These are phyloP conservation scores for Lecanosticta acicola DNA, from an alignment of 2,329 filamentous ascomycete genomes.

Conservation along the genomic window DNA sequence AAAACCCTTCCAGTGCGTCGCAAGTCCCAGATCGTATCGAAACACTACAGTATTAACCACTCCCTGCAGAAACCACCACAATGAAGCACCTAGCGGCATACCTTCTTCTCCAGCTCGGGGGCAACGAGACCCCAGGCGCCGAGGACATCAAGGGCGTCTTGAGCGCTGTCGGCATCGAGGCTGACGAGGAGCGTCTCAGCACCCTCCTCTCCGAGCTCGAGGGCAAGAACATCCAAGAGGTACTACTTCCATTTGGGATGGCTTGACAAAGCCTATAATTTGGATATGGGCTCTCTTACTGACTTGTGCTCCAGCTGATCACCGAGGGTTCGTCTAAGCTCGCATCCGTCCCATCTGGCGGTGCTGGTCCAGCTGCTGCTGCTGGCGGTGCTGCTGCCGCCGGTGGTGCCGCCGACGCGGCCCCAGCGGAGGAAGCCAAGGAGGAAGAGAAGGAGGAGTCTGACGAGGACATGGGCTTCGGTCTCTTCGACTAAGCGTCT, in stretches of 20 bases:
- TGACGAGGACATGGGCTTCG: slow-evolving; percentile 70
- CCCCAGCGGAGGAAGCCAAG: slow-evolving; percentile 51
- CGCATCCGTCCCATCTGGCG: slow-evolving; percentile 92
- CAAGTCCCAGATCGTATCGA: background rate
- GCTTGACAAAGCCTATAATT: background rate
- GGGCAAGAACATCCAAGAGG: slow-evolving; percentile 89
- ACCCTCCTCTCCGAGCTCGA: slow-evolving; percentile 85
- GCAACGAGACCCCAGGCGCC: slow-evolving; percentile 83
- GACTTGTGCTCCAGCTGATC: slow-evolving; percentile 63
- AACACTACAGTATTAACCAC: slow-evolving; percentile 2
- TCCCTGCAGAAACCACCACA: slow-evolving; percentile 47
- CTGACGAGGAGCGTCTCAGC: slow-evolving; percentile 77
- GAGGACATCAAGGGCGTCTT: slow-evolving; percentile 84
- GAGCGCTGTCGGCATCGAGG: slow-evolving; percentile 89
- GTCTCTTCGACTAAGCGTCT: slow-evolving; percentile 58
- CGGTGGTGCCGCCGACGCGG: slow-evolving; percentile 62
- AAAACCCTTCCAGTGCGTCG: slow-evolving; percentile 17
- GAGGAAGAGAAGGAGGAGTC: slow-evolving; percentile 77
- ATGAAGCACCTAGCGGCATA: slow-evolving; percentile 99
- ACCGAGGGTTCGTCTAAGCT: slow-evolving; percentile 85
- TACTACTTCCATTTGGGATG: slow-evolving; percentile 43
- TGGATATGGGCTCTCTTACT: background rate
- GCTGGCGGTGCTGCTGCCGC: slow-evolving; percentile 64
- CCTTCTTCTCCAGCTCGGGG: slow-evolving; percentile 90
- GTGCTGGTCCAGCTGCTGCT: slow-evolving; percentile 65